Conservation (phyloP, 495 filamentous ascomycete species). For the Hyaloscypha variabilis region DNA sequence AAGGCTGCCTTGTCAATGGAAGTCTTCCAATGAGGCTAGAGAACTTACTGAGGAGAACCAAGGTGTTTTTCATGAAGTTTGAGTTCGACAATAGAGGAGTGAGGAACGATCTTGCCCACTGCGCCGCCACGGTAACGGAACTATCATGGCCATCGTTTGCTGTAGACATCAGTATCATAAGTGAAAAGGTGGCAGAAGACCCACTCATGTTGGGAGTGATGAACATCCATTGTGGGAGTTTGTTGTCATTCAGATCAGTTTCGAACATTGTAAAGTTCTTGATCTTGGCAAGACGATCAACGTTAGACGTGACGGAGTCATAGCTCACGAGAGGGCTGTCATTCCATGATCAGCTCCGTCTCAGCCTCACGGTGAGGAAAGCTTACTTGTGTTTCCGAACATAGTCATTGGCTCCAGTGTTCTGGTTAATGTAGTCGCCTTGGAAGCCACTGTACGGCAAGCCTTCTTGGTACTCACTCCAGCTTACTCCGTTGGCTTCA, state of each 20-base stretch:
- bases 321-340: slow-evolving; percentile 56
- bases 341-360: background rate
- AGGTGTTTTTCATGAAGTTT: slow-evolving; percentile 69
- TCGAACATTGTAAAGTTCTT: slow-evolving; percentile 71
- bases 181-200: slow-evolving; percentile 43
- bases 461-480: slow-evolving; percentile 71
- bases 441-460: slow-evolving; percentile 57
- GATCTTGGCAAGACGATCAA: slow-evolving; percentile 59
- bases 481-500: slow-evolving; percentile 65
- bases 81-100: slow-evolving; percentile 61
- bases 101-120: slow-evolving; percentile 60
- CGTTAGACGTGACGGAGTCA: slow-evolving; percentile 58
- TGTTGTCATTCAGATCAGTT: slow-evolving; percentile 55
- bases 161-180: background rate
- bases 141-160: slow-evolving; percentile 66
- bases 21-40: background rate
- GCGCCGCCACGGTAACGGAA: slow-evolving; percentile 61
- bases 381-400: slow-evolving; percentile 28
- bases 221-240: slow-evolving; percentile 66
- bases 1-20: slow-evolving; percentile 40
- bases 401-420: slow-evolving; percentile 30
- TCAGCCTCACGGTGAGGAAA: slow-evolving; percentile 22
- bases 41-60: slow-evolving; percentile 58
- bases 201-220: slow-evolving; percentile 77
- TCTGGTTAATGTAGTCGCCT: slow-evolving; percentile 25